Evolutionary conservation across 225 moss, liverwort and hornwort genomes (phyloP), one percentile per base, ranked within the genome.

Genomic region (Marchantia polymorpha): DNA sequence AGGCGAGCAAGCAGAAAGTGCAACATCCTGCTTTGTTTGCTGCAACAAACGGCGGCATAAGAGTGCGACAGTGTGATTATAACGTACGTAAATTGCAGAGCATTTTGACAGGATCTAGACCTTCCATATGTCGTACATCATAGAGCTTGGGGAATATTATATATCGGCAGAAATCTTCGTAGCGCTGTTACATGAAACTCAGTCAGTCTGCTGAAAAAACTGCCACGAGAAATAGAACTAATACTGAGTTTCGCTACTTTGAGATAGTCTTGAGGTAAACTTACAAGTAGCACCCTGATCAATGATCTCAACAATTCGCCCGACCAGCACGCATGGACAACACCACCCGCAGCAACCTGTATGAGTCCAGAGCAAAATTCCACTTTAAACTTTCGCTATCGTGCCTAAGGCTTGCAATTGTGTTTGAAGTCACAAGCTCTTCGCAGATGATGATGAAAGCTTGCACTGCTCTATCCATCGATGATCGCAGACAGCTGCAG

Each of bases 11-110:
- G 47, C n/a, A 85, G 52, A 7, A 90, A 20, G 85, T 20, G 11
- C 39, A 23, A 67, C 92, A 84, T 61, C 17, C 92, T 17, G 46
- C 70, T 8, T n/a, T 0, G 55, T 84, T 87, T 12, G 92, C 92
- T 94, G 84, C 69, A 31, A 75, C 11, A 58, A 20, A 58, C 58
- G 58, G 20, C 20, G 9, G 15, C 17, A 58, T 58, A 3, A 58
- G 19, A 58, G 17, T 14, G 58, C 58, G 58, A 58, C 58, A 20
- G 58, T n/a, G n/a, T n/a, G n/a, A n/a, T n/a, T n/a, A n/a, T n/a
- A n/a, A n/a, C n/a, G n/a, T 14, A 58, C 17, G 58, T 20, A 7
- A 13, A 58, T 58, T 58, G 56, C 13, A 58, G 39, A 39, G 39
- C 39, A 39, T 39, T 5, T 39, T 39, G 5, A 39, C 3, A 39